These are phyloP conservation scores for Hydnomerulius pinastri DNA, from an alignment of 768 basidiomycete genomes.

Conservation along the genomic window DNA sequence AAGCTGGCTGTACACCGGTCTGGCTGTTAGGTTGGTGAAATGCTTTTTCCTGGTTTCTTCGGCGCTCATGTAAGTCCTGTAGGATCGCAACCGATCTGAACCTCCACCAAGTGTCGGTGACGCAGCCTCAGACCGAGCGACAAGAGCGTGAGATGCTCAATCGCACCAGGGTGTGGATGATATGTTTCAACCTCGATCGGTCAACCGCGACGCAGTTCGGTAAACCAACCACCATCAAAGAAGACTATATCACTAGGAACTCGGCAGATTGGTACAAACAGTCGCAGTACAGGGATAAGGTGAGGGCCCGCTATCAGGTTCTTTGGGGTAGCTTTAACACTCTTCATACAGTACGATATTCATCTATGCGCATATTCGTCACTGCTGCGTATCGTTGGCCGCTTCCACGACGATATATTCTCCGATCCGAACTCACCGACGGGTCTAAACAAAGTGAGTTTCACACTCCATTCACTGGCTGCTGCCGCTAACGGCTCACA, in stretches of 20 bases:
- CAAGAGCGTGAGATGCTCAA: conserved; percentile 85
- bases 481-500: not conserved
- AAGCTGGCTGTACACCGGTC: conserved; percentile 86
- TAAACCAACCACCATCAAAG: conserved; percentile 85
- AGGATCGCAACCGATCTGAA: conserved; percentile 91
- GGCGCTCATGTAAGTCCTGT: not conserved
- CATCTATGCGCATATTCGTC: conserved; percentile 75
- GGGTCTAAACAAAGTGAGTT: conserved; percentile 67
- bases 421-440: conserved; percentile 67
- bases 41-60: not conserved
- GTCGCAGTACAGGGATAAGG: conserved; percentile 61
- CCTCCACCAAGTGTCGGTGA: conserved; percentile 65
- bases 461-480: conserved; percentile 5
- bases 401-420: conserved; percentile 78
- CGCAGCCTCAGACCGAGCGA: conserved; percentile 67
- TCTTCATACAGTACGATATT: conserved; percentile 58
- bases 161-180: conserved; percentile 86
- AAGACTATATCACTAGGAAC: conserved; percentile 76
- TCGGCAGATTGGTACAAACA: conserved; percentile 76
- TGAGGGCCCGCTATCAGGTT: conserved; percentile 25
- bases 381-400: conserved; percentile 67
- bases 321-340: no score
- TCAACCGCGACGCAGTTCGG: conserved; percentile 89
- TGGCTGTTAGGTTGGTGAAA: conserved; percentile 67
- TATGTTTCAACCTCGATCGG: conserved; percentile 86